Percentiles rank a stretch among this genome's conserved stretches.
phyloP scores from a whole-genome alignment of 306 rosid genomes.

The Inga leiocalycina region DNA sequence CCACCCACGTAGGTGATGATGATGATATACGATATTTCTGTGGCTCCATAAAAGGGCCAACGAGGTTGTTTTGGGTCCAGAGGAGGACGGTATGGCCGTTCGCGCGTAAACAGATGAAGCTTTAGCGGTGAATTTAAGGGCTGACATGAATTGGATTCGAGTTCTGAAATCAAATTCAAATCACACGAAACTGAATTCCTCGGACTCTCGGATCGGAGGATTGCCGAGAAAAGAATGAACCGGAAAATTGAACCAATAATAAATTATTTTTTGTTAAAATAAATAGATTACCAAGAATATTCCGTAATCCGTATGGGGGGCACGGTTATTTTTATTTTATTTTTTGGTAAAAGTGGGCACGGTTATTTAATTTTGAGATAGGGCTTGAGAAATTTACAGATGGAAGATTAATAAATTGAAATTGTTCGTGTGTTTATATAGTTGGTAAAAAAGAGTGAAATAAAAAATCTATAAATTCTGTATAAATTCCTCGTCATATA shows the following conservation, averaged over 20 bases:
- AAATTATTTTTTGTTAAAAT: too few species aligned
- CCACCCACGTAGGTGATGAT: constrained; percentile 14
- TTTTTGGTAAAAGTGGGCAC: too few species aligned
- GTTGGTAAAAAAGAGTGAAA: too few species aligned
- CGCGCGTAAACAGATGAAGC: constrained; percentile 27
- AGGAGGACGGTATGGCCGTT: constrained; percentile 5
- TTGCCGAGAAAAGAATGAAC: not conserved
- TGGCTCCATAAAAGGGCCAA: constrained; percentile 17
- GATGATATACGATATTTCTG: not conserved
- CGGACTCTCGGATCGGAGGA: not conserved
- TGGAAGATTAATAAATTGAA: too few species aligned
- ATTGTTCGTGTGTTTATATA: not conserved
- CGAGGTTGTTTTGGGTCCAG: constrained; percentile 14
- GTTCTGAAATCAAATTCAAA: too few species aligned
- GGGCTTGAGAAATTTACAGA: too few species aligned
- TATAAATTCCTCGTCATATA: too few species aligned
- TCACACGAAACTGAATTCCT: not conserved
- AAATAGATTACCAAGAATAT: too few species aligned
- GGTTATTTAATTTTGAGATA: too few species aligned
- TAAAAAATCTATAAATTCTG: too few species aligned
- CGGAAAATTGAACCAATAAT: not conserved
- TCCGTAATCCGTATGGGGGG: too few species aligned
- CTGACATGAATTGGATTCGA: constrained; percentile 35
- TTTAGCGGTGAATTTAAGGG: constrained; percentile 28
- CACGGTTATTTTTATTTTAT: too few species aligned